Percentiles rank a stretch among this genome's conserved stretches.
These are phyloP conservation scores for Musa balbisiana DNA, from an alignment of 202 grass and related monocot species.

Conservation along the genomic window DNA sequence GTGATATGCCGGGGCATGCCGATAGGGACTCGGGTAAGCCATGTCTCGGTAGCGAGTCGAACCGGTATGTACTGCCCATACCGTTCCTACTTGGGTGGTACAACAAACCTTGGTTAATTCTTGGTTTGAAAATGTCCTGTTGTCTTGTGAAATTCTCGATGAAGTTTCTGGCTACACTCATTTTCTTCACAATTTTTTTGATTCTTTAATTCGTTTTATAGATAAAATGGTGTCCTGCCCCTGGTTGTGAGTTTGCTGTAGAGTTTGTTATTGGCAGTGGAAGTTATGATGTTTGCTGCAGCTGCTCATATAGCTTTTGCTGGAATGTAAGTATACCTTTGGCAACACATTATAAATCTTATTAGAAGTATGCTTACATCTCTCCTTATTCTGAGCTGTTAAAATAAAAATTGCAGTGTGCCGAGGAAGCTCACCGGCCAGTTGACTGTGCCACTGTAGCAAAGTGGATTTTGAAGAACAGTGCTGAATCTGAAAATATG, in stretches of 20 bases:
- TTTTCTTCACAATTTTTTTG: conserved; percentile 2
- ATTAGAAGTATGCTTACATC: too few species aligned
- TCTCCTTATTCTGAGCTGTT: neutral
- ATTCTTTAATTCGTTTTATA: conserved; percentile 38
- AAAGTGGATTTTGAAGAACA: conserved; percentile 98
- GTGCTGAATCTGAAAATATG: conserved; percentile 97
- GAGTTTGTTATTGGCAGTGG: conserved; percentile 91
- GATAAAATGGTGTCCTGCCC: conserved; percentile 99
- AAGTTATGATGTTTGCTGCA: conserved; percentile 93
- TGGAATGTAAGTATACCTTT: conserved; percentile 64
- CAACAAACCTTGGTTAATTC: too few species aligned
- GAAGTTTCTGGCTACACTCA: neutral
- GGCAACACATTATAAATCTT: too few species aligned
- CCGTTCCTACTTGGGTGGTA: too few species aligned
- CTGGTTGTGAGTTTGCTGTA: conserved; percentile 95
- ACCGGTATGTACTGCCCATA: too few species aligned
- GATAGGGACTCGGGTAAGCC: too few species aligned
- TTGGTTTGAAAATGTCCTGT: neutral
- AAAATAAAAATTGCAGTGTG: conserved; percentile 55
- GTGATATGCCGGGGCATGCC: too few species aligned
- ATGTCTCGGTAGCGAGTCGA: too few species aligned
- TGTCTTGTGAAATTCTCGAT: neutral
- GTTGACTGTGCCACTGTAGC: conserved; percentile 94
- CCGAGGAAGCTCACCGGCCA: conserved; percentile 97
- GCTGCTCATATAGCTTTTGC: conserved; percentile 90